Conservation (phyloP, 805 yeast genomes). For the Pichia ethanolica region DNA sequence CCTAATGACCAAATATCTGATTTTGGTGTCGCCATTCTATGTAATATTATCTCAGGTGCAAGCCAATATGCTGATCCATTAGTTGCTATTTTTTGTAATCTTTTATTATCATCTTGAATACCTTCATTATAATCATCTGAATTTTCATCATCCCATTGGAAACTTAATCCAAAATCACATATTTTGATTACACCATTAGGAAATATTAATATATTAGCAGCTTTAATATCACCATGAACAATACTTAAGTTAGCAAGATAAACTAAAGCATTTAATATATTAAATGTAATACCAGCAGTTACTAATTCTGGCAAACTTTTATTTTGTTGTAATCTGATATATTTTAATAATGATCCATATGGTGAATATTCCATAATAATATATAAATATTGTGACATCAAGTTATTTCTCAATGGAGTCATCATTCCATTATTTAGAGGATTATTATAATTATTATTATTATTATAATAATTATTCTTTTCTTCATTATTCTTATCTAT, state of each 20-base stretch:
- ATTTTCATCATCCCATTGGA: slow-evolving; percentile 20
- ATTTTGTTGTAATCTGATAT: slow-evolving; percentile 36
- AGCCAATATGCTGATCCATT: slow-evolving; percentile 96
- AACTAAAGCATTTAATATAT: slow-evolving; percentile 51
- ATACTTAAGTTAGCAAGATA: slow-evolving; percentile 68
- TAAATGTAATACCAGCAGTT: slow-evolving; percentile 41
- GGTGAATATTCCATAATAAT: slow-evolving; percentile 59
- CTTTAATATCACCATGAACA: slow-evolving; percentile 71
- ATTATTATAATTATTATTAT: too few relatives aligned
- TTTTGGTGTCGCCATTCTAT: slow-evolving; percentile 67
- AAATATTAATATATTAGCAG: slow-evolving; percentile 61
- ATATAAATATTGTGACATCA: slow-evolving; percentile 32
- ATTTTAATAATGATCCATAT: slow-evolving; percentile 56
- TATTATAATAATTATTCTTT: too few relatives aligned
- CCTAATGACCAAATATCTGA: slow-evolving; percentile 91
- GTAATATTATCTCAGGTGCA: slow-evolving; percentile 86
- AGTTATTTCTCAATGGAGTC: background rate
- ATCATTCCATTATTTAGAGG: too few relatives aligned
- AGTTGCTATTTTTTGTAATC: slow-evolving; percentile 32
- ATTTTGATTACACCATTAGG: slow-evolving; percentile 47
- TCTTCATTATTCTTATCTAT: slow-evolving; percentile 35
- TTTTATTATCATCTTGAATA: slow-evolving; percentile 25
- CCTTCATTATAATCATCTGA: background rate
- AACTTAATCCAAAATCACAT: slow-evolving; percentile 76
- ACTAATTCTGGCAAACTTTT: slow-evolving; percentile 51